Evolutionary conservation across 2,329 filamentous ascomycete genomes (phyloP).

Genomic region (Pyricularia sp.): DNA sequence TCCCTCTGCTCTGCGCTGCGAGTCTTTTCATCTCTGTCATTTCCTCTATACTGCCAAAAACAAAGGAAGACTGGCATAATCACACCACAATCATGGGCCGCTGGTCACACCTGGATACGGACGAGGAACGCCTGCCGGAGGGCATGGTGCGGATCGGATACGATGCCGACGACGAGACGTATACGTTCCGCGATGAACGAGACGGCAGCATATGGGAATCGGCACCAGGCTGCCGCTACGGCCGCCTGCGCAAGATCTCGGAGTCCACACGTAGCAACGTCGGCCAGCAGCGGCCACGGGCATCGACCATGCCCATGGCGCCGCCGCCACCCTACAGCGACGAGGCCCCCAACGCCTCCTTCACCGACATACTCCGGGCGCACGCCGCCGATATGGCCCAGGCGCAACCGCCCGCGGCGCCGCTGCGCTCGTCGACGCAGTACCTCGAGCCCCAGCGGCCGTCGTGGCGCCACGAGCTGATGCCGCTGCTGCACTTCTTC

Average conservation of each 20-base stretch:
- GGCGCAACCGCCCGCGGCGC: background rate
- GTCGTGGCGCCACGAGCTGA: constrained; percentile 42
- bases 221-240: constrained; percentile 34
- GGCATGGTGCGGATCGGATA: constrained; percentile 40
- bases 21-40: background rate
- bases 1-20: background rate
- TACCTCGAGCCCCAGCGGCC: constrained; percentile 7
- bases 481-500: constrained; percentile 49
- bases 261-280: constrained; percentile 11
- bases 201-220: constrained; percentile 35
- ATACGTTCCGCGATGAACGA: constrained; percentile 31
- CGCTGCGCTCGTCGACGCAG: background rate
- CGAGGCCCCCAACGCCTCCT: background rate
- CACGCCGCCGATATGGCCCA: background rate
- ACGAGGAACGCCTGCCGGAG: constrained; percentile 36
- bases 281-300: background rate
- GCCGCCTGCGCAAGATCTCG: constrained; percentile 30
- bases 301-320: background rate
- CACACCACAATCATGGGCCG: constrained; percentile 9
- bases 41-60: background rate
- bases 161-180: constrained; percentile 36
- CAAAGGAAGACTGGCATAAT: no score
- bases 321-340: constrained; percentile 6
- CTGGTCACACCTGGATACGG: constrained; percentile 15
- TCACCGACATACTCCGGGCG: background rate